Conservation (phyloP, 495 filamentous ascomycete genomes). For the Aspergillus baeticus region DNA sequence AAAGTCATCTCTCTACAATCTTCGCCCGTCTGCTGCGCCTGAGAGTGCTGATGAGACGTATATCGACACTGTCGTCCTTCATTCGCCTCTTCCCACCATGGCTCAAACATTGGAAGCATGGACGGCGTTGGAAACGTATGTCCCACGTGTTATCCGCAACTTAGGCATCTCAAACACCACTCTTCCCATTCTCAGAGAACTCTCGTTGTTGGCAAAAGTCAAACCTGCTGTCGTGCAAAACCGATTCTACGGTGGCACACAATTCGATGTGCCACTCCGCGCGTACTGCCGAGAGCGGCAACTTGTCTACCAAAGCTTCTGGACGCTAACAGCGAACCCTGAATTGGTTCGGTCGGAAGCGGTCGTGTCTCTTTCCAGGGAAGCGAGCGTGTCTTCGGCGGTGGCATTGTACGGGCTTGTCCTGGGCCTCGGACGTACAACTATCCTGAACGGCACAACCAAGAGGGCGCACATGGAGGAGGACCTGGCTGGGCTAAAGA, state of each 20-base stretch:
- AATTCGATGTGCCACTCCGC: conserved; percentile 61
- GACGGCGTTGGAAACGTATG: conserved; percentile 60
- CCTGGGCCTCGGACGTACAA: conserved; percentile 54
- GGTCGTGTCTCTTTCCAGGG: conserved; percentile 51
- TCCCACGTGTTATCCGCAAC: conserved; percentile 59
- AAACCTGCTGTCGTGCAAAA: conserved; percentile 73
- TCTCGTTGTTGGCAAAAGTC: conserved; percentile 45
- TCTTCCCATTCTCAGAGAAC: conserved; percentile 48
- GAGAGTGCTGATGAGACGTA: conserved; percentile 49
- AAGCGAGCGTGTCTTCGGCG: conserved; percentile 43
- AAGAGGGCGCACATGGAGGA: conserved; percentile 60
- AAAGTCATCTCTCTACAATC: conserved; percentile 65
- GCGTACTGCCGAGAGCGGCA: conserved; percentile 58
- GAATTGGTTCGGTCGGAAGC: conserved; percentile 49
- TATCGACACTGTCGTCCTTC: conserved; percentile 71
- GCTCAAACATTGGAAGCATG: conserved; percentile 64
- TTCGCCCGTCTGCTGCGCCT: conserved; percentile 36
- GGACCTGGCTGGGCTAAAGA: conserved; percentile 58
- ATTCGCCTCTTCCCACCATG: conserved; percentile 61
- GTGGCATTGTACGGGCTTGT: conserved; percentile 69
- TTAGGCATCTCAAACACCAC: conserved; percentile 74
- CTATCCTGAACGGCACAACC: conserved; percentile 70
- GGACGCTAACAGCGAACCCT: conserved; percentile 75
- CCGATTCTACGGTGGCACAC: conserved; percentile 60
- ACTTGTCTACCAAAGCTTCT: conserved; percentile 74